A percentile compares a stretch with the other conserved stretches of the same genome.
These are phyloP conservation scores for Mycena amicta DNA, from an alignment of 768 basidiomycete genomes.

Conservation along the genomic window DNA sequence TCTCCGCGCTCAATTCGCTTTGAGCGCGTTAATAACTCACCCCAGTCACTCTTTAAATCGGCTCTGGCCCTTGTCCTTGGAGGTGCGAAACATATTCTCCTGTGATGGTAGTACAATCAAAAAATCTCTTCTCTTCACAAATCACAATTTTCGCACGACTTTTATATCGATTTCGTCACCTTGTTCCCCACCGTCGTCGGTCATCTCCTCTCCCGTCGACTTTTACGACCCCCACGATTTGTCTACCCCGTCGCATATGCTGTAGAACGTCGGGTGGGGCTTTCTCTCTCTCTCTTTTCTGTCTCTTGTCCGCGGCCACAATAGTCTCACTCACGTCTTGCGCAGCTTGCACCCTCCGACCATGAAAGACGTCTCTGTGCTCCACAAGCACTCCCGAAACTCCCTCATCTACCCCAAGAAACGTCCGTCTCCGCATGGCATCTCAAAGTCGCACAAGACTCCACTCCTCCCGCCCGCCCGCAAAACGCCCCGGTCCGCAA, in stretches of 20 bases:
- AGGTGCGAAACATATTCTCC: too few relatives aligned
- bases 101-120: too few relatives aligned
- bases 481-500: conserved; percentile 69
- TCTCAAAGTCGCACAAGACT: conserved; percentile 67
- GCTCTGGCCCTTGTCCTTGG: conserved; percentile 26
- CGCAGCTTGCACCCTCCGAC: conserved; percentile 35
- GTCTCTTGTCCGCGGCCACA: conserved; percentile 26
- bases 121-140: conserved; percentile 20
- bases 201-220: conserved; percentile 37
- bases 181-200: conserved; percentile 39
- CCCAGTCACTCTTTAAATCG: not conserved
- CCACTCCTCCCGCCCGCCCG: conserved; percentile 53
- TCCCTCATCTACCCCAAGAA: conserved; percentile 79
- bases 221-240: conserved; percentile 48
- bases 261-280: conserved; percentile 37
- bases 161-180: conserved; percentile 23
- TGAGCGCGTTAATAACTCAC: not conserved
- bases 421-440: conserved; percentile 80
- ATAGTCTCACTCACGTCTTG: conserved; percentile 36
- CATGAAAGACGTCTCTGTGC: conserved; percentile 81
- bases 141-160: conserved; percentile 1
- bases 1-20: conserved; percentile 1
- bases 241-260: conserved; percentile 40
- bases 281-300: conserved; percentile 17
- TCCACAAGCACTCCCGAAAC: conserved; percentile 62